phyloP scores from a whole-genome alignment of 768 basidiomycete genomes.

The Boletus fagicola region DNA sequence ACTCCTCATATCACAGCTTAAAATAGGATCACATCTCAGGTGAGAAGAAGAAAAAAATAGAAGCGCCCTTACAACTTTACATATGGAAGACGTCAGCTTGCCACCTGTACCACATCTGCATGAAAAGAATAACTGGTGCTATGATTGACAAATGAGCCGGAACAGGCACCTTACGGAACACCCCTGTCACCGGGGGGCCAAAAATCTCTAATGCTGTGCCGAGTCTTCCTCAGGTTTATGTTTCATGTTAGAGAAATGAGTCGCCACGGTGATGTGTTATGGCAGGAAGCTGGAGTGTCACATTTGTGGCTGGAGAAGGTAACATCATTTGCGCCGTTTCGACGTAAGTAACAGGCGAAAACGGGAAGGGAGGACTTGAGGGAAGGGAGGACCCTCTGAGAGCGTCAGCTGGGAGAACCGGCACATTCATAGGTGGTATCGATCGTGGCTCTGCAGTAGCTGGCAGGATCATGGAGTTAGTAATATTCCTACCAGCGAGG shows the following conservation, averaged over 20 bases:
- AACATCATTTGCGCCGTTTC: background rate
- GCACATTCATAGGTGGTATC: background rate
- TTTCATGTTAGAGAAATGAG: slow-evolving; percentile 13
- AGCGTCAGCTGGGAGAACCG: background rate
- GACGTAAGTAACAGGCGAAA: background rate
- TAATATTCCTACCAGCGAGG: background rate
- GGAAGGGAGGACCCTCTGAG: background rate
- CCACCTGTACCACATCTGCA: slow-evolving; percentile 8
- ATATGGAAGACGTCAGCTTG: slow-evolving; percentile 11
- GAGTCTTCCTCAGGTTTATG: slow-evolving; percentile 3
- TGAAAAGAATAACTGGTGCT: slow-evolving; percentile 1
- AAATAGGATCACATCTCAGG: slow-evolving; percentile 15
- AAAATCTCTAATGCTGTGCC: slow-evolving; percentile 27
- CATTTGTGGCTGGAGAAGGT: background rate
- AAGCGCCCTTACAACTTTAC: slow-evolving; percentile 5
- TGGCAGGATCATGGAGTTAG: slow-evolving; percentile 4
- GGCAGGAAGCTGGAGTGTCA: background rate
- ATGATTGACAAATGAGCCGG: background rate
- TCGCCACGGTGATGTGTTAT: slow-evolving; percentile 7
- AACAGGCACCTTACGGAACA: slow-evolving; percentile 22
- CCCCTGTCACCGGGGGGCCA: slow-evolving; percentile 17
- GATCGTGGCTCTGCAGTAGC: background rate
- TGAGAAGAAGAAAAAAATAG: slow-evolving; percentile 4
- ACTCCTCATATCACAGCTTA: slow-evolving; percentile 6
- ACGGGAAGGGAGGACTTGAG: background rate